phyloP scores from a whole-genome alignment of 352 stramenopile species.

The Phytophthora idaei region DNA sequence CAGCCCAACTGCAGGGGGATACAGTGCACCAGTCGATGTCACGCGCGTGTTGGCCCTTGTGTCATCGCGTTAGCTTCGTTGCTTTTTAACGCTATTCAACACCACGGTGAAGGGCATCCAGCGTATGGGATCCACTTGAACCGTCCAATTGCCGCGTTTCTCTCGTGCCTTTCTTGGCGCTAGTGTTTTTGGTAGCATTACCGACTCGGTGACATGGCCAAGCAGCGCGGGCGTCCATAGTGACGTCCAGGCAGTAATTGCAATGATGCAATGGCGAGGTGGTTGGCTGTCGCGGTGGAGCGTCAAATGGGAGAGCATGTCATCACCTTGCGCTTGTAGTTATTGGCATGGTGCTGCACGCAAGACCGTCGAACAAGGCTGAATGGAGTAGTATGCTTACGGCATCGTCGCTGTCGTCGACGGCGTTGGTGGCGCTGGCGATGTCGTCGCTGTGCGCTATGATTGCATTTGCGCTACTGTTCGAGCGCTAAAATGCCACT shows the following conservation, averaged over 20 bases:
- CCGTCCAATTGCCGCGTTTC: slow-evolving; percentile 33
- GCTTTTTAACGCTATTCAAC: slow-evolving; percentile 39
- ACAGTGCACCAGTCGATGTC: slow-evolving; percentile 35
- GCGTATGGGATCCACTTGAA: slow-evolving; percentile 13
- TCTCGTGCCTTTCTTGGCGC: slow-evolving; percentile 12
- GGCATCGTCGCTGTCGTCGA: slow-evolving; percentile 1
- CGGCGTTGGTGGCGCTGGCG: background rate
- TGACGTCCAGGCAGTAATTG: slow-evolving; percentile 25
- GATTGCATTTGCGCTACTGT: no score
- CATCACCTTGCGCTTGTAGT: no score
- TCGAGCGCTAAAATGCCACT: no score
- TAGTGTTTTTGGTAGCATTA: slow-evolving; percentile 13
- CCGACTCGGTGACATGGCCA: slow-evolving; percentile 29
- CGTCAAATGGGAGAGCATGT: background rate
- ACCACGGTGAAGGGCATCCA: slow-evolving; percentile 12
- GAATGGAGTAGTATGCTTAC: background rate
- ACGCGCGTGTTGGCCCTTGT: slow-evolving; percentile 15
- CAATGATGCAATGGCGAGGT: slow-evolving; percentile 35
- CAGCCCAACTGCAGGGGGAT: slow-evolving; percentile 15
- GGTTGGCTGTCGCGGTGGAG: background rate
- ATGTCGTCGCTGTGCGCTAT: slow-evolving; percentile 12
- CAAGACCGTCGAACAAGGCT: background rate
- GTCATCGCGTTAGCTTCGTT: slow-evolving; percentile 19
- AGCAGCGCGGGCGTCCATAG: slow-evolving; percentile 3
- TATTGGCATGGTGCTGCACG: no score